phyloP scores from a whole-genome alignment of 805 yeast species.

The Starmera dryadoides region DNA sequence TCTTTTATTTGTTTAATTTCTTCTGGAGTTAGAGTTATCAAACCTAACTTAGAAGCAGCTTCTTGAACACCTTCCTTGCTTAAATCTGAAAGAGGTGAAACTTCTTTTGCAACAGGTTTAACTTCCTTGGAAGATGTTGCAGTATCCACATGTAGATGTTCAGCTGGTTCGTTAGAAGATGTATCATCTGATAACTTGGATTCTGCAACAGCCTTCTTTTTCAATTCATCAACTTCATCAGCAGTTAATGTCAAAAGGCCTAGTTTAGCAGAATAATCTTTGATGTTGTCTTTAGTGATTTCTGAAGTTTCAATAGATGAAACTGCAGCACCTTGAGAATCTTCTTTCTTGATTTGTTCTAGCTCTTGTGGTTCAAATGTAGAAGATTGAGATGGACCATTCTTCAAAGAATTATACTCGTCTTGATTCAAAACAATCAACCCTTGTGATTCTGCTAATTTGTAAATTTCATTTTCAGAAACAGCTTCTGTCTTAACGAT shows the following conservation, averaged over 20 bases:
- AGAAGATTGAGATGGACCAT: no score
- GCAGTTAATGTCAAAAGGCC: constrained; percentile 10
- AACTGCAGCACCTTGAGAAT: not conserved
- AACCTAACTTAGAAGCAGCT: not conserved
- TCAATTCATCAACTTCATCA: constrained; percentile 5
- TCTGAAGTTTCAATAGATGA: constrained; percentile 6
- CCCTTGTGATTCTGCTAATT: not conserved
- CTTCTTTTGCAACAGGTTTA: no score
- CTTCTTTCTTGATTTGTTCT: not conserved
- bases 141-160: no score
- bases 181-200: no score
- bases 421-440: constrained; percentile 2
- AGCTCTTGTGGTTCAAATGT: constrained; percentile 1
- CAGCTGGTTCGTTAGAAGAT: not conserved
- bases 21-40: not conserved
- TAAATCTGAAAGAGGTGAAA: not conserved
- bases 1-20: not conserved
- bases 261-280: constrained; percentile 9
- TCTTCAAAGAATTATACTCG: constrained; percentile 1
- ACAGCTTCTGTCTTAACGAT: not conserved
- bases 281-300: constrained; percentile 8
- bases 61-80: not conserved
- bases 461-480: not conserved
- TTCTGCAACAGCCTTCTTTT: constrained; percentile 1
- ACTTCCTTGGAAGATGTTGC: no score